Conservation (phyloP, 805 yeast species). For the Pichia nanzhaoensis region DNA sequence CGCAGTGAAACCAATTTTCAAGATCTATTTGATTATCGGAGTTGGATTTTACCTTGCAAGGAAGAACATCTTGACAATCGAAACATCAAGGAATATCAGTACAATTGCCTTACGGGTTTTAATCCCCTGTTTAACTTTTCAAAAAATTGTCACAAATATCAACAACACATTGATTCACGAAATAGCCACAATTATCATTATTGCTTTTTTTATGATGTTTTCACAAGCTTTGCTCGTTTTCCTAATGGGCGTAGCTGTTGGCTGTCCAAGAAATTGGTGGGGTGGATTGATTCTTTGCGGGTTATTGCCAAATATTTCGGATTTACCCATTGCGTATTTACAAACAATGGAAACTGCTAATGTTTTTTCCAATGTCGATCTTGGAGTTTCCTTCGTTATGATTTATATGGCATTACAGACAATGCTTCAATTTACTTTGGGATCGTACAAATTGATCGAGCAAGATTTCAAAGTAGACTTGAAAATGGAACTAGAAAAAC, state of each 20-base stretch:
- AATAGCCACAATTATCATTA: slow-evolving; percentile 56
- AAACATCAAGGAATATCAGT: slow-evolving; percentile 65
- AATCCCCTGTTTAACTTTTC: slow-evolving; percentile 71
- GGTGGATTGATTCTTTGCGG: slow-evolving; percentile 70
- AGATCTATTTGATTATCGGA: slow-evolving; percentile 66
- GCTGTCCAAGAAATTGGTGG: slow-evolving; percentile 64
- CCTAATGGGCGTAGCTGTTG: slow-evolving; percentile 39
- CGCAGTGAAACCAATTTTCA: slow-evolving; percentile 77
- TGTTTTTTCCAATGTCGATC: slow-evolving; percentile 52
- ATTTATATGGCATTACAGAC: slow-evolving; percentile 67
- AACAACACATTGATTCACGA: slow-evolving; percentile 61
- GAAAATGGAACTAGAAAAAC: slow-evolving; percentile 1
- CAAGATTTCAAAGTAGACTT: slow-evolving; percentile 49
- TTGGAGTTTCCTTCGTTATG: slow-evolving; percentile 83
- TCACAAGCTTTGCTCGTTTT: slow-evolving; percentile 14
- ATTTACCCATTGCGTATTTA: slow-evolving; percentile 77
- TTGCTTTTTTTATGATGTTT: slow-evolving; percentile 40
- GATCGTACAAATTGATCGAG: slow-evolving; percentile 63
- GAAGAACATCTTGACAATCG: slow-evolving; percentile 55
- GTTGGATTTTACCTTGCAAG: slow-evolving; percentile 61
- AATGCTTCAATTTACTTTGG: slow-evolving; percentile 64
- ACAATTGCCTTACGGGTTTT: slow-evolving; percentile 63
- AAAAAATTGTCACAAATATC: slow-evolving; percentile 60
- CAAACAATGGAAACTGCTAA: slow-evolving; percentile 64
- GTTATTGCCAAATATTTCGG: slow-evolving; percentile 71